Percentiles rank a stretch among this genome's conserved stretches.
phyloP scores from a whole-genome alignment of 2,329 filamentous ascomycete genomes.

The Colletotrichum falcatum region DNA sequence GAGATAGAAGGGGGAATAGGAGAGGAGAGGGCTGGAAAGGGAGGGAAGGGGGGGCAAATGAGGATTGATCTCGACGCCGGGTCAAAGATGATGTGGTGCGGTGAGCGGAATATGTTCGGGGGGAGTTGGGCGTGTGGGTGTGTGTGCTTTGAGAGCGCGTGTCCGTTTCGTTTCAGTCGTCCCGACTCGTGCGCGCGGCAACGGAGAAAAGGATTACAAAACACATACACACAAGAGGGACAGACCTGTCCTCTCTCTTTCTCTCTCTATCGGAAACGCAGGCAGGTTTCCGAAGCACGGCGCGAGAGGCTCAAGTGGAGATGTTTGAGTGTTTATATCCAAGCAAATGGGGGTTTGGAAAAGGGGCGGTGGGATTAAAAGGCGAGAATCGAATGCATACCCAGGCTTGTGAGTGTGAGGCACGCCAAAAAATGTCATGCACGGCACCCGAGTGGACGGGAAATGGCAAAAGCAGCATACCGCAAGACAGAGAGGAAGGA shows the following conservation, averaged over 20 bases:
- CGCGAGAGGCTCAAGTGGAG: not conserved
- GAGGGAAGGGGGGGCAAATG: not conserved
- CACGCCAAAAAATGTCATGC: conserved; percentile 16
- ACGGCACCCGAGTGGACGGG: not conserved
- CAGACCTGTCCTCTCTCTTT: not conserved
- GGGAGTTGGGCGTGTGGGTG: not conserved
- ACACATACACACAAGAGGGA: not conserved
- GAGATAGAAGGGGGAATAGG: not conserved
- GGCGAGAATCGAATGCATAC: not conserved
- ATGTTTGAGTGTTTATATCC: not conserved
- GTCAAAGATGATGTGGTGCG: conserved; percentile 11
- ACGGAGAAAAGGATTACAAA: not conserved
- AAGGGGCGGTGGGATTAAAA: conserved; percentile 5
- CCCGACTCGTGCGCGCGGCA: conserved; percentile 21
- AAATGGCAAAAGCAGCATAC: conserved; percentile 7
- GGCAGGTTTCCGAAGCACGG: not conserved
- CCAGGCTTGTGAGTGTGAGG: not conserved
- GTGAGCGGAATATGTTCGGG: conserved; percentile 7
- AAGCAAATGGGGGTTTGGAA: not conserved
- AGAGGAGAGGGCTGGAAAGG: not conserved
- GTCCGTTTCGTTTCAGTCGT: conserved; percentile 25
- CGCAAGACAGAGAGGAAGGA: not conserved
- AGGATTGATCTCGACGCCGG: conserved; percentile 3
- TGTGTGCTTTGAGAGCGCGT: conserved; percentile 12
- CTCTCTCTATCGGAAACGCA: not conserved